Percentiles rank a stretch among this genome's conserved stretches.
phyloP scores from a whole-genome alignment of 495 filamentous ascomycete genomes.

The Lophiostoma macrostomum region DNA sequence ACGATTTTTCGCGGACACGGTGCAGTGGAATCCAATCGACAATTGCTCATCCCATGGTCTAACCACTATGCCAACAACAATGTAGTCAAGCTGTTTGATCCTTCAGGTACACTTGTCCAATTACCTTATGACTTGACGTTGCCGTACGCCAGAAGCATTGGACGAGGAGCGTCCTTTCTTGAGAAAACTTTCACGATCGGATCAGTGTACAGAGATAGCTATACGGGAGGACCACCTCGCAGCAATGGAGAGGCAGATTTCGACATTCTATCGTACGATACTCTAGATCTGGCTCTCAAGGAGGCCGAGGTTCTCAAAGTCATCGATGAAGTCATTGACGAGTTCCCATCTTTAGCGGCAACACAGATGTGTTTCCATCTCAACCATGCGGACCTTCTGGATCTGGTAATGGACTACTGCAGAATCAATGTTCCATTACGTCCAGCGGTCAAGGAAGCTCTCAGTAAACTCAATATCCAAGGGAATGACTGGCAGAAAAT shows the following conservation, averaged over 20 bases:
- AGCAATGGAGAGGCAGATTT: conserved; percentile 90
- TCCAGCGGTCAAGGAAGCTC: conserved; percentile 70
- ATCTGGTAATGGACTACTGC: conserved; percentile 83
- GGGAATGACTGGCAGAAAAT: conserved; percentile 84
- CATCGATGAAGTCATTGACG: conserved; percentile 80
- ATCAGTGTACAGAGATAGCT: conserved; percentile 78
- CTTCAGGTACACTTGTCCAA: conserved; percentile 79
- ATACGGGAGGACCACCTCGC: conserved; percentile 72
- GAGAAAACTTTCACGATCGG: conserved; percentile 86
- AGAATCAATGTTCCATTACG: conserved; percentile 67
- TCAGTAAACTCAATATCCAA: conserved; percentile 84
- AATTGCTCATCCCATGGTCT: conserved; percentile 76
- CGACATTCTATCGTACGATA: conserved; percentile 80
- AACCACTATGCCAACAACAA: conserved; percentile 66
- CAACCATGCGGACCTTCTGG: conserved; percentile 82
- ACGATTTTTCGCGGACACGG: conserved; percentile 88
- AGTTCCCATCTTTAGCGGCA: conserved; percentile 70
- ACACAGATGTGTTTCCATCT: conserved; percentile 85
- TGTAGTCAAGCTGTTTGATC: conserved; percentile 74
- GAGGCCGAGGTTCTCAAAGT: conserved; percentile 96
- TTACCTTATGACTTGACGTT: conserved; percentile 89
- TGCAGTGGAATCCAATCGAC: conserved; percentile 74
- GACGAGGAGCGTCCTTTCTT: conserved; percentile 62
- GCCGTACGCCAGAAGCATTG: conserved; percentile 82
- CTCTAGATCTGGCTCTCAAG: conserved; percentile 78